These are phyloP conservation scores for Leccinellum luteum DNA, from an alignment of 768 basidiomycete genomes.

Conservation along the genomic window DNA sequence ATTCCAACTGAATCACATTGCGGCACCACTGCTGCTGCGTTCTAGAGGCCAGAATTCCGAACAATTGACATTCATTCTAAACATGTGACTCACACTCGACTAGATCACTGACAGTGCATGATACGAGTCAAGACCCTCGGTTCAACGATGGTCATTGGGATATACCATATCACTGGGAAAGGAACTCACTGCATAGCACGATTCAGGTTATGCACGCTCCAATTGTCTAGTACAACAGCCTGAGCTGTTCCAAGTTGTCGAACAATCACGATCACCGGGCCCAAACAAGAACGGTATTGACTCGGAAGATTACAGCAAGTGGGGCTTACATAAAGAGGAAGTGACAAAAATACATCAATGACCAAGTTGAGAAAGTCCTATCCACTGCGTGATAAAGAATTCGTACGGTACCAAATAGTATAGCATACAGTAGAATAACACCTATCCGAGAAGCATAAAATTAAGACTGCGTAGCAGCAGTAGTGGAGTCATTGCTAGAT, in stretches of 20 bases:
- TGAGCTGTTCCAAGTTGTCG: neutral
- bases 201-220: neutral
- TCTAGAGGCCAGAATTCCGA: conserved; percentile 52
- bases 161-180: conserved; percentile 24
- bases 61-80: conserved; percentile 34
- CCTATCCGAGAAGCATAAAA: neutral
- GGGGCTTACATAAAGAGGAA: neutral
- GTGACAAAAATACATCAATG: neutral
- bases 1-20: neutral
- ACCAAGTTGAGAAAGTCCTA: neutral
- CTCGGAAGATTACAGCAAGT: conserved; percentile 1
- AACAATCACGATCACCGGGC: neutral
- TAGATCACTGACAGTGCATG: conserved; percentile 34
- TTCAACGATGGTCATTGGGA: conserved; percentile 36
- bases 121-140: conserved; percentile 39
- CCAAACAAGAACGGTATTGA: neutral
- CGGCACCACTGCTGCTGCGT: conserved; percentile 53
- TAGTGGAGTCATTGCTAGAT: conserved; percentile 1
- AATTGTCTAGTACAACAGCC: neutral
- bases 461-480: neutral
- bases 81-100: conserved; percentile 39
- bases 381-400: neutral
- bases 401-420: conserved; percentile 13
- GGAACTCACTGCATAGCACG: neutral
- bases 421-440: conserved; percentile 8